These are phyloP conservation scores for Cytospora leucostoma DNA, from an alignment of 2,329 filamentous ascomycete species.

Conservation along the genomic window DNA sequence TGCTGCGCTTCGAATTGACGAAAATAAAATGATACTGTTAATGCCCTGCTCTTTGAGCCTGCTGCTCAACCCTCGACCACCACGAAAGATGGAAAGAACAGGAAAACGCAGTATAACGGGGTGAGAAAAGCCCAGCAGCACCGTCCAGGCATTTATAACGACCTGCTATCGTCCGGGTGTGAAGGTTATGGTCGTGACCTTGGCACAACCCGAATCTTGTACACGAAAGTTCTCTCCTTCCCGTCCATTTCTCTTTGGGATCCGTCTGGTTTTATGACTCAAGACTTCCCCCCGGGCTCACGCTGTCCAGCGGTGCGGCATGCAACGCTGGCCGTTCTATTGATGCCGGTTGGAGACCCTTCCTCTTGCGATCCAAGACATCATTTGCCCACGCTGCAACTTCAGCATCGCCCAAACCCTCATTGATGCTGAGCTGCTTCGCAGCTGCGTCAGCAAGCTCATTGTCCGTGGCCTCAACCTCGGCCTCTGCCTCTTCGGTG, in stretches of 20 bases:
- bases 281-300: conserved; percentile 55
- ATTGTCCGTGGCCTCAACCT: conserved; percentile 46
- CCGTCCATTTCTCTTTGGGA: neutral
- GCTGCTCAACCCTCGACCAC: neutral
- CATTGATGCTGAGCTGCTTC: conserved; percentile 24
- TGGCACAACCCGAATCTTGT: neutral
- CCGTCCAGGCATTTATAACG: neutral
- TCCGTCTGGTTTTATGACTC: neutral
- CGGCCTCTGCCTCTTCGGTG: conserved; percentile 68
- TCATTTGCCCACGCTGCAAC: conserved; percentile 82
- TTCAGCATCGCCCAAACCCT: conserved; percentile 69
- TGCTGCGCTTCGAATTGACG: conserved; percentile 17
- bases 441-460: conserved; percentile 38
- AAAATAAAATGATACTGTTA: conserved; percentile 4
- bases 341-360: conserved; percentile 46
- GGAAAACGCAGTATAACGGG: neutral
- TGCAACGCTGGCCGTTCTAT: conserved; percentile 78
- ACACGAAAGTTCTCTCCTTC: neutral
- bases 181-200: neutral
- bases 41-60: neutral
- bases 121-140: neutral
- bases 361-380: conserved; percentile 67
- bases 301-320: conserved; percentile 77
- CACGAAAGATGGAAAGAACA: neutral
- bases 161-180: neutral